Evolutionary conservation across 2,329 filamentous ascomycete genomes (phyloP).

Genomic region (Xylariaceae sp.): DNA sequence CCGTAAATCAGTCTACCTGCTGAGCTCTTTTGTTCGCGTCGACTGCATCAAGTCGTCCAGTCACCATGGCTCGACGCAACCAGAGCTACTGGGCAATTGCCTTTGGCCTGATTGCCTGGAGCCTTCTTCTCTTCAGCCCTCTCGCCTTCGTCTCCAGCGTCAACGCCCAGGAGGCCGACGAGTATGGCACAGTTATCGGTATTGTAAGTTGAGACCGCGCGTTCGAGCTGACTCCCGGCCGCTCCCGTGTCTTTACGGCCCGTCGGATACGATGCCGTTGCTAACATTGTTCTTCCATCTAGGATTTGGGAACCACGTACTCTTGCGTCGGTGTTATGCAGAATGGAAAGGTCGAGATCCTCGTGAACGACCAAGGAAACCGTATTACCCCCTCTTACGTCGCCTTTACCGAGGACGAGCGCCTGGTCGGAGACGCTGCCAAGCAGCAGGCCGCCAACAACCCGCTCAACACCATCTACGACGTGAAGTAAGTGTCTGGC

Average conservation of each 20-base stretch:
- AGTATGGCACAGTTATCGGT: constrained; percentile 86
- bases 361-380: constrained; percentile 95
- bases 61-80: constrained; percentile 51
- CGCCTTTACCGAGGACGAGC: constrained; percentile 94
- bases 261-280: background rate
- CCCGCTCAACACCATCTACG: constrained; percentile 70
- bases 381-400: constrained; percentile 94
- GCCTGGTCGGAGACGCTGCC: constrained; percentile 92
- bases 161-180: constrained; percentile 60
- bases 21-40: constrained; percentile 9
- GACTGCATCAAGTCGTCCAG: constrained; percentile 14
- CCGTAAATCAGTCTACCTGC: constrained; percentile 1
- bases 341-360: constrained; percentile 89
- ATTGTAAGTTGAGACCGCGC: constrained; percentile 54
- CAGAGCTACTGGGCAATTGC: constrained; percentile 66
- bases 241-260: background rate
- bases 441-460: constrained; percentile 91
- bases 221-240: background rate
- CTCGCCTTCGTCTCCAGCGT: constrained; percentile 79
- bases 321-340: constrained; percentile 94
- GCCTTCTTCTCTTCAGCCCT: constrained; percentile 82
- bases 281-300: constrained; percentile 8
- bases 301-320: constrained; percentile 83
- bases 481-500: constrained; percentile 65
- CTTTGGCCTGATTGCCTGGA: constrained; percentile 88